These are phyloP conservation scores for Syncephalis plumigaleata DNA, from an alignment of 371 early-diverging fungal species.

Conservation along the genomic window DNA sequence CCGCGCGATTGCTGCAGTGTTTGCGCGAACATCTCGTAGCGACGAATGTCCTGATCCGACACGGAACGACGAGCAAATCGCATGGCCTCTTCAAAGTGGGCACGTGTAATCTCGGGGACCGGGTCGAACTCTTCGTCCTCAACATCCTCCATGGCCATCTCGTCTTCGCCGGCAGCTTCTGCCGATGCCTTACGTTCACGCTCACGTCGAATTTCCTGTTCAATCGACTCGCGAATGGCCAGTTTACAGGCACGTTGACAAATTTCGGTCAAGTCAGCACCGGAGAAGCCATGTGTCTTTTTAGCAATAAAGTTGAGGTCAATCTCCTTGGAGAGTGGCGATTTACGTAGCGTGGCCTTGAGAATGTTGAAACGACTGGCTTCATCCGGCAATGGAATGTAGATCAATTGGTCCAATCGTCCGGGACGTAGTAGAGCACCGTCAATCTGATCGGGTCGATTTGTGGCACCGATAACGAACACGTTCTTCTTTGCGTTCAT, in stretches of 20 bases:
- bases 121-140: constrained; percentile 52
- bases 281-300: constrained; percentile 93
- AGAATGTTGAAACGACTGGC: constrained; percentile 80
- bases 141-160: constrained; percentile 58
- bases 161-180: constrained; percentile 41
- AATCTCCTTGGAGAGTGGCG: constrained; percentile 79
- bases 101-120: constrained; percentile 82
- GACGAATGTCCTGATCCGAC: constrained; percentile 91
- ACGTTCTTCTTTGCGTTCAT: constrained; percentile 99
- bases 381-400: constrained; percentile 97
- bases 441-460: constrained; percentile 97
- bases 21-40: constrained; percentile 98
- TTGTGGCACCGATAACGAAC: constrained; percentile 99
- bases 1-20: constrained; percentile 89
- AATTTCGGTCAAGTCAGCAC: constrained; percentile 99
- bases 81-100: constrained; percentile 98
- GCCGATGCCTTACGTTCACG: constrained; percentile 48
- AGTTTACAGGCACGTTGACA: constrained; percentile 99
- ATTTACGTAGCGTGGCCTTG: constrained; percentile 90
- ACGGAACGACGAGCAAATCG: constrained; percentile 94
- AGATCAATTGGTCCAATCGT: constrained; percentile 98
- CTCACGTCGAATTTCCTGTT: constrained; percentile 67
- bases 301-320: constrained; percentile 82
- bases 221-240: constrained; percentile 98
- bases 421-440: constrained; percentile 95